These are phyloP conservation scores for Coemansia sp. DNA, from an alignment of 192 early-diverging fungal genomes.

Conservation along the genomic window DNA sequence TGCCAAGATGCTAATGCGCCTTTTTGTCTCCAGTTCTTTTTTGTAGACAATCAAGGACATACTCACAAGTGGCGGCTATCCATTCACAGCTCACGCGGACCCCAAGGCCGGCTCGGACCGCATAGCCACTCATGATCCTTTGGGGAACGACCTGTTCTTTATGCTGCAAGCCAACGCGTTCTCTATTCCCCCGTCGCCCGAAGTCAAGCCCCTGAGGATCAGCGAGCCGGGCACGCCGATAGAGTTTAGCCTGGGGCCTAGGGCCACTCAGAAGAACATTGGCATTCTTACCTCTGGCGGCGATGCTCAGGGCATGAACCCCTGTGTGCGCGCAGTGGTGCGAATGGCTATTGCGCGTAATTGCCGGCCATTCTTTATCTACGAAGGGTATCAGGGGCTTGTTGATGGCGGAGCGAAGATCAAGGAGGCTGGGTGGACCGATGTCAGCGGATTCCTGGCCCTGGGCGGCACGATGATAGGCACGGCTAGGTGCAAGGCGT, in stretches of 20 bases:
- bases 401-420: constrained; percentile 92
- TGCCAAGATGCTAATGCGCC: neutral
- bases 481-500: constrained; percentile 85
- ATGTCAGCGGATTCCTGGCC: constrained; percentile 83
- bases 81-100: constrained; percentile 37
- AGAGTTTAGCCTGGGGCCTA: neutral
- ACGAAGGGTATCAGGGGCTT: constrained; percentile 95
- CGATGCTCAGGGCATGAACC: constrained; percentile 98
- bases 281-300: constrained; percentile 93
- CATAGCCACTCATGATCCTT: constrained; percentile 66
- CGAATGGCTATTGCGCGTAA: constrained; percentile 79
- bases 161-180: constrained; percentile 60
- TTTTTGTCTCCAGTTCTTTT: neutral
- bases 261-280: constrained; percentile 66
- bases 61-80: constrained; percentile 1
- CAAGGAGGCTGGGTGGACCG: constrained; percentile 79
- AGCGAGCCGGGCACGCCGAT: constrained; percentile 6
- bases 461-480: constrained; percentile 93
- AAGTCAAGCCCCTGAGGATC: constrained; percentile 11
- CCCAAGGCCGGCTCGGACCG: constrained; percentile 31
- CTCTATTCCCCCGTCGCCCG: constrained; percentile 44
- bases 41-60: constrained; percentile 25
- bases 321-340: constrained; percentile 87
- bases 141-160: constrained; percentile 78
- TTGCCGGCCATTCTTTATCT: constrained; percentile 85